These are phyloP conservation scores for Lipomyces spencermartinsiae DNA, from an alignment of 805 yeast genomes.

Conservation along the genomic window DNA sequence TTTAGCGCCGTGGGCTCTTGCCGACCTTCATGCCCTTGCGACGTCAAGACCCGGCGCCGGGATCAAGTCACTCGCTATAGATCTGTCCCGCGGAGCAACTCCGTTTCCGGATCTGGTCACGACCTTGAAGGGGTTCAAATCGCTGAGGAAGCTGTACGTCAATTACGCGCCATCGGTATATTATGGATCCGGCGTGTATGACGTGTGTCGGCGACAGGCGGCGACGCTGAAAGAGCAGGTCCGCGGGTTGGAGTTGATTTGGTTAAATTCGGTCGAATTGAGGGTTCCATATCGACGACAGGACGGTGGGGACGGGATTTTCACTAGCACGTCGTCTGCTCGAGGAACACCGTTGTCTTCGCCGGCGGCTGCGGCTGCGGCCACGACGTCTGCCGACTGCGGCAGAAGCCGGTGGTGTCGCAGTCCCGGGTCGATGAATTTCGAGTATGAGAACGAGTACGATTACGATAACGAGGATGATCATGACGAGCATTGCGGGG, in stretches of 20 bases:
- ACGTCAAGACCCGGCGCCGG: slow-evolving; percentile 12
- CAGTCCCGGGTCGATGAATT: slow-evolving; percentile 2
- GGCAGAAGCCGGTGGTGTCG: neutral
- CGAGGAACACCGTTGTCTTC: neutral
- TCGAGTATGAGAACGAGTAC: slow-evolving; percentile 12
- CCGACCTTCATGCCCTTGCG: slow-evolving; percentile 20
- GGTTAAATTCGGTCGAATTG: slow-evolving; percentile 37
- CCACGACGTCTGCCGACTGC: neutral
- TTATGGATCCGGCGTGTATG: slow-evolving; percentile 35
- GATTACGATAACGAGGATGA: slow-evolving; percentile 9
- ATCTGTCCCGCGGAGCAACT: slow-evolving; percentile 27
- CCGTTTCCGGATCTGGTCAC: slow-evolving; percentile 22
- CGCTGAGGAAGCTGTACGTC: slow-evolving; percentile 20
- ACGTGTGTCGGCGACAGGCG: slow-evolving; percentile 31
- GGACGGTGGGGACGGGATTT: neutral
- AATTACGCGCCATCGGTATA: slow-evolving; percentile 36
- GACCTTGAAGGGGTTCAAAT: slow-evolving; percentile 14
- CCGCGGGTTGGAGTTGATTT: slow-evolving; percentile 22
- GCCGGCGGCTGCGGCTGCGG: neutral
- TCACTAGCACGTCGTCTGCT: slow-evolving; percentile 2
- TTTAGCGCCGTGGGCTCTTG: slow-evolving; percentile 35
- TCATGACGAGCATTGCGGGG: slow-evolving; percentile 31
- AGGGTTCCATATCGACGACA: slow-evolving; percentile 25
- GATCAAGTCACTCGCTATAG: slow-evolving; percentile 30
- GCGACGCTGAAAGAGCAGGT: slow-evolving; percentile 24